Percentiles rank a stretch among this genome's conserved stretches.
Evolutionary conservation across 768 basidiomycete genomes (phyloP).

Genomic region (Leccinum arenicola): DNA sequence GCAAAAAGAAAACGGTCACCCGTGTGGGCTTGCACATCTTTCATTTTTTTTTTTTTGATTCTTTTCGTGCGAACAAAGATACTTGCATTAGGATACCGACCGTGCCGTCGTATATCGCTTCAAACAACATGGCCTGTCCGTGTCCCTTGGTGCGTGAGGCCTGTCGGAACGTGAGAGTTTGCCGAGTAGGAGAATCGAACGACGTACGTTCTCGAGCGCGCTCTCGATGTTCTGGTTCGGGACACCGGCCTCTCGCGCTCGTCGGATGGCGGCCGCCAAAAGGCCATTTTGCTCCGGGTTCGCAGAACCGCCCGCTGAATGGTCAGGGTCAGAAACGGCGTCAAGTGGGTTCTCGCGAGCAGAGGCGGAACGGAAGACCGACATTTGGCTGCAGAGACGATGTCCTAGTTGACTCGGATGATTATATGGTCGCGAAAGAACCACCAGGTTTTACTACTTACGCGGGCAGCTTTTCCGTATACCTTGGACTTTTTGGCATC

Average conservation of each 20-base stretch:
- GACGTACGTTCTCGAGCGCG: constrained; percentile 52
- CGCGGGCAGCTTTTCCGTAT: constrained; percentile 55
- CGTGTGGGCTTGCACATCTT: neutral
- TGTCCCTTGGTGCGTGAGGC: constrained; percentile 47
- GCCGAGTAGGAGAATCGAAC: neutral
- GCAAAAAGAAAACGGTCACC: neutral
- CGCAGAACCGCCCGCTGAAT: constrained; percentile 51
- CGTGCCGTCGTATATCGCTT: constrained; percentile 56
- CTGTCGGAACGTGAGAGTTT: constrained; percentile 25
- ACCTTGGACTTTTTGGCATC: constrained; percentile 58
- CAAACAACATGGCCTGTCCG: constrained; percentile 53
- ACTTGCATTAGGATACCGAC: constrained; percentile 64
- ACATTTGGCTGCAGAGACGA: constrained; percentile 60
- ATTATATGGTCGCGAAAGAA: neutral
- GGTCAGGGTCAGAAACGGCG: neutral
- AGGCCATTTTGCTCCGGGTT: constrained; percentile 54
- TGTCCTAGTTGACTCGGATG: constrained; percentile 39
- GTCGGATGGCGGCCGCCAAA: constrained; percentile 52
- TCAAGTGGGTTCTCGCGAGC: neutral
- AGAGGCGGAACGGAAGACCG: constrained; percentile 12
- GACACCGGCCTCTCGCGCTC: constrained; percentile 54
- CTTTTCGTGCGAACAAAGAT: too few species aligned
- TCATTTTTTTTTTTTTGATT: neutral
- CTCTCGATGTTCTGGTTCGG: constrained; percentile 70
- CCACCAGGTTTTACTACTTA: constrained; percentile 35